These are phyloP conservation scores for Ogataea kodamae DNA, from an alignment of 805 yeast genomes.

Conservation along the genomic window DNA sequence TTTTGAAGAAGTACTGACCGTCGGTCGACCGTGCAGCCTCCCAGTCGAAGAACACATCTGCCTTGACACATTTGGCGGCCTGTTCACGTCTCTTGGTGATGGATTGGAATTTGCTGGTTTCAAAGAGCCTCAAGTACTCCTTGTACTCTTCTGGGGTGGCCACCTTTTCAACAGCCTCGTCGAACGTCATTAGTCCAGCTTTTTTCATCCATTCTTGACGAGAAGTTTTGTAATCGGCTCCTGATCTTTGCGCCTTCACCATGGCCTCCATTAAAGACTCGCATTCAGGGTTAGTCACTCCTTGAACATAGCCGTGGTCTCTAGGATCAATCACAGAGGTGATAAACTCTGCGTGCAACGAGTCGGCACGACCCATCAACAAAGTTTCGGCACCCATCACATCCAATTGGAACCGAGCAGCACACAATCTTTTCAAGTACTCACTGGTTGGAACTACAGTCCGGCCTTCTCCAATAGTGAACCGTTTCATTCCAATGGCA, in stretches of 20 bases:
- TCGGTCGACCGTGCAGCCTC: constrained; percentile 59
- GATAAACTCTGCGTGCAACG: constrained; percentile 50
- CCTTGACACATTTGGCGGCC: constrained; percentile 27
- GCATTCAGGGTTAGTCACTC: constrained; percentile 37
- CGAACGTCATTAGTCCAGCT: constrained; percentile 44
- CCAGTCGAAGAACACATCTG: constrained; percentile 48
- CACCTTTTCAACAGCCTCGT: constrained; percentile 45
- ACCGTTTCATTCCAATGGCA: constrained; percentile 61
- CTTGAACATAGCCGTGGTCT: constrained; percentile 56
- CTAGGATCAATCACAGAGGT: constrained; percentile 52
- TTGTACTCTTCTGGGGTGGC: constrained; percentile 24
- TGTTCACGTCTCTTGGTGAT: constrained; percentile 22
- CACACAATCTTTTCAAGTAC: constrained; percentile 51
- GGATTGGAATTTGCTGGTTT: constrained; percentile 17
- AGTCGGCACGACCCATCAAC: constrained; percentile 59
- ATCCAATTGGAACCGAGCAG: constrained; percentile 63
- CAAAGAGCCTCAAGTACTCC: constrained; percentile 13
- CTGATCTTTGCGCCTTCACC: constrained; percentile 38
- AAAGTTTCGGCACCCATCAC: constrained; percentile 56
- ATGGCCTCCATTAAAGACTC: constrained; percentile 46
- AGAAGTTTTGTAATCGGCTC: constrained; percentile 35
- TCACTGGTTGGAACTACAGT: constrained; percentile 59
- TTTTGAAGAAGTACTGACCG: constrained; percentile 49
- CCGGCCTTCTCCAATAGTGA: constrained; percentile 62
- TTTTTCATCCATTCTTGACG: constrained; percentile 45